phyloP scores from a whole-genome alignment of 192 early-diverging fungal species.

The Backusella sp. region DNA sequence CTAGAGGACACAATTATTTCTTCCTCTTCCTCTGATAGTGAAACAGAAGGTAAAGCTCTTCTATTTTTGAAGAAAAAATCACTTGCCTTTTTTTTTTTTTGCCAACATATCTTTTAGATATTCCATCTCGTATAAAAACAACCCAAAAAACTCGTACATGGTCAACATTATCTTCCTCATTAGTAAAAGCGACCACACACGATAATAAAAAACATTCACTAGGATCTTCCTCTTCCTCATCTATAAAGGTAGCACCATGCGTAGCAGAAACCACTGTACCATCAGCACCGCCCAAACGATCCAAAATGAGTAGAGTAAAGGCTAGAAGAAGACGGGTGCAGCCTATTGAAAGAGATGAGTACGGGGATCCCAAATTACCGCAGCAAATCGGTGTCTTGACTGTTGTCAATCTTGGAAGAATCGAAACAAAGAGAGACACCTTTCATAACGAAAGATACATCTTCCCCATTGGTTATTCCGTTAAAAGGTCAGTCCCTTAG shows the following conservation, averaged over 20 bases:
- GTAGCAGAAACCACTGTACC: conserved; percentile 1
- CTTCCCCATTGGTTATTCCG: conserved; percentile 85
- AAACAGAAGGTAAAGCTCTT: background rate
- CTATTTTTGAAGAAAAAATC: background rate
- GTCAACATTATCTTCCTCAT: background rate
- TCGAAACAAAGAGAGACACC: conserved; percentile 67
- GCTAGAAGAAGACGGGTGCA: conserved; percentile 28
- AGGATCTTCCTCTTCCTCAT: background rate
- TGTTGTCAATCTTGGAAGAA: conserved; percentile 63
- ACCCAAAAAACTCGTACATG: background rate
- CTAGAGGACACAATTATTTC: background rate
- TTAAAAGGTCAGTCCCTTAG: conserved; percentile 27
- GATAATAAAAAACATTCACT: background rate
- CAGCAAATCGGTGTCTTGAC: conserved; percentile 76
- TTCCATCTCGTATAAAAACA: background rate
- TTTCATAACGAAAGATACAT: conserved; percentile 93
- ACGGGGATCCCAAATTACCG: conserved; percentile 72
- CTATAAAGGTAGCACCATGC: background rate
- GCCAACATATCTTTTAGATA: background rate
- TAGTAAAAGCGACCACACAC: background rate
- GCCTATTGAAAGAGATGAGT: conserved; percentile 48
- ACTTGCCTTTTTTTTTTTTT: background rate
- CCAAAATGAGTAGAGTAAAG: conserved; percentile 16
- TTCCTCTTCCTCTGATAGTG: conserved; percentile 2
- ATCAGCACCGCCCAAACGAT: conserved; percentile 24